These are phyloP conservation scores for Aspergillus mulundensis DNA, from an alignment of 495 filamentous ascomycete genomes.

Conservation along the genomic window DNA sequence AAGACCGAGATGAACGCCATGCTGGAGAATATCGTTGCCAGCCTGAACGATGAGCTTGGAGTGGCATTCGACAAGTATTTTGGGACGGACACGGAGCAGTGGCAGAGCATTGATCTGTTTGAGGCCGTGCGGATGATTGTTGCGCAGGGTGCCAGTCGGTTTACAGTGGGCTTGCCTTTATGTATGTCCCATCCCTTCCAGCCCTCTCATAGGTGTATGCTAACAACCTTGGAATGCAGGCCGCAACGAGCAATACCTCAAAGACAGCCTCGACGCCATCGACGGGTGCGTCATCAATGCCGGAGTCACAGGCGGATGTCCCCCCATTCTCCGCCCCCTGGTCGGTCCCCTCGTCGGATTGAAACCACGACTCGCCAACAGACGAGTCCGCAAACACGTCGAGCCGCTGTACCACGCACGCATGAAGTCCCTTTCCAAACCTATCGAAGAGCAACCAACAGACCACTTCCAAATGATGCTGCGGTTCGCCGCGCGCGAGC, in stretches of 20 bases:
- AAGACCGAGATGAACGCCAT: slow-evolving; percentile 22
- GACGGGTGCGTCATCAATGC: slow-evolving; percentile 26
- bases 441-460: slow-evolving; percentile 17
- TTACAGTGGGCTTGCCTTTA: slow-evolving; percentile 36
- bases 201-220: no score
- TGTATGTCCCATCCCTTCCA: no score
- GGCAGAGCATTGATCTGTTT: slow-evolving; percentile 26
- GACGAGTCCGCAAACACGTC: slow-evolving; percentile 21
- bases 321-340: slow-evolving; percentile 24
- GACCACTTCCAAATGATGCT: slow-evolving; percentile 38
- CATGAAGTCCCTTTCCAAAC: slow-evolving; percentile 19
- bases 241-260: slow-evolving; percentile 25
- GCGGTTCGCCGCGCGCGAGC: slow-evolving; percentile 26
- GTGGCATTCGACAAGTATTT: slow-evolving; percentile 22
- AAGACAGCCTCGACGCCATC: slow-evolving; percentile 13
- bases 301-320: slow-evolving; percentile 21
- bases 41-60: slow-evolving; percentile 26
- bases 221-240: no score
- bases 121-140: slow-evolving; percentile 30
- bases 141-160: slow-evolving; percentile 29
- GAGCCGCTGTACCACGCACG: slow-evolving; percentile 19
- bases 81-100: slow-evolving; percentile 24
- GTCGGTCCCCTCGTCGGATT: slow-evolving; percentile 21
- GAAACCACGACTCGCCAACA: slow-evolving; percentile 1
- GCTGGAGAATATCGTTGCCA: slow-evolving; percentile 18